These are phyloP conservation scores for Lactarius tabidus DNA, from an alignment of 768 basidiomycete genomes.

Conservation along the genomic window DNA sequence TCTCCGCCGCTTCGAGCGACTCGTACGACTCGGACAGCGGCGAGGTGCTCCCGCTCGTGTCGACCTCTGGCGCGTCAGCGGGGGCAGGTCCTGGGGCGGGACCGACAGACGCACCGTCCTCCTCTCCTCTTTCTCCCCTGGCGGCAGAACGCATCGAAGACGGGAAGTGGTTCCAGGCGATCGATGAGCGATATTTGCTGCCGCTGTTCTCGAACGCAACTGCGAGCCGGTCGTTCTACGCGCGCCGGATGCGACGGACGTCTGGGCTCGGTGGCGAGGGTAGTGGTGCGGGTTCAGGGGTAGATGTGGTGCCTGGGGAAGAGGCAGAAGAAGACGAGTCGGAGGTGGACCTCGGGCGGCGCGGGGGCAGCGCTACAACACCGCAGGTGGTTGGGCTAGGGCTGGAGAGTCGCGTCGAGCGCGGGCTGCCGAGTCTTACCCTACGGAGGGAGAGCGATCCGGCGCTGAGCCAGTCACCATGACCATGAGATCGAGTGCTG, in stretches of 20 bases:
- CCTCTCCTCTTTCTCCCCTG: slow-evolving; percentile 2
- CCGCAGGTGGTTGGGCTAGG: slow-evolving; percentile 32
- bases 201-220: slow-evolving; percentile 93
- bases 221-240: slow-evolving; percentile 85
- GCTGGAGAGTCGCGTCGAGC: slow-evolving; percentile 22
- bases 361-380: slow-evolving; percentile 35
- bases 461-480: slow-evolving; percentile 13
- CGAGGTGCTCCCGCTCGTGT: slow-evolving; percentile 75
- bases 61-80: slow-evolving; percentile 34
- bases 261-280: slow-evolving; percentile 31
- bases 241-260: slow-evolving; percentile 58
- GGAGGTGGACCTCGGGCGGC: slow-evolving; percentile 34
- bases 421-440: slow-evolving; percentile 23
- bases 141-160: slow-evolving; percentile 13
- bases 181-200: slow-evolving; percentile 92
- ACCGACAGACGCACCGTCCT: slow-evolving; percentile 2
- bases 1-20: slow-evolving; percentile 73
- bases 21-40: slow-evolving; percentile 69
- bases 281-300: slow-evolving; percentile 1
- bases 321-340: slow-evolving; percentile 19
- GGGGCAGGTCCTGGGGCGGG: background rate
- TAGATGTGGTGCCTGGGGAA: slow-evolving; percentile 21
- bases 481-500: background rate
- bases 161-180: slow-evolving; percentile 91
- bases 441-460: slow-evolving; percentile 26